Evolutionary conservation across 805 yeast genomes (phyloP).

Genomic region (Ogataea ganodermae): DNA sequence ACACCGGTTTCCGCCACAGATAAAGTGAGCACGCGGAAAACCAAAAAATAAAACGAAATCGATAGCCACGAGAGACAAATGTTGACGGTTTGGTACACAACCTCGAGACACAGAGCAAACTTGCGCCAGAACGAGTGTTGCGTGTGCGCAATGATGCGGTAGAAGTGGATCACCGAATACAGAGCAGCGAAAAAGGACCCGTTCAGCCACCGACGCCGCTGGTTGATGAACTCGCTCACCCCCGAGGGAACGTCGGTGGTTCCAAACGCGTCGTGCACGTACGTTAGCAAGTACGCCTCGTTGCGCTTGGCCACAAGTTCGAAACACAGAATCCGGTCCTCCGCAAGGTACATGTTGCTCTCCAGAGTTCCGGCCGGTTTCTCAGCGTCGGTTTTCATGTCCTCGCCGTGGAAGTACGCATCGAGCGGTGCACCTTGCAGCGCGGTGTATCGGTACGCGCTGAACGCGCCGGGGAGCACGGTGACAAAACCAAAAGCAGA

Average conservation of each 20-base stretch:
- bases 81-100: slow-evolving; percentile 71
- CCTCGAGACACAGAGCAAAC: slow-evolving; percentile 70
- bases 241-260: slow-evolving; percentile 94
- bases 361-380: slow-evolving; percentile 82
- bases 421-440: slow-evolving; percentile 77
- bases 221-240: slow-evolving; percentile 84
- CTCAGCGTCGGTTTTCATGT: slow-evolving; percentile 55
- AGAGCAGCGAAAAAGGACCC: slow-evolving; percentile 95
- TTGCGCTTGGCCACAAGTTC: slow-evolving; percentile 83
- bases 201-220: slow-evolving; percentile 94
- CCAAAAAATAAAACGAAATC: slow-evolving; percentile 82
- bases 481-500: slow-evolving; percentile 90
- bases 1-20: slow-evolving; percentile 56
- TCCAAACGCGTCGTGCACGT: slow-evolving; percentile 85
- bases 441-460: slow-evolving; percentile 87
- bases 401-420: slow-evolving; percentile 93
- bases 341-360: slow-evolving; percentile 95
- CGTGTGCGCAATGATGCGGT: slow-evolving; percentile 65
- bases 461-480: slow-evolving; percentile 94
- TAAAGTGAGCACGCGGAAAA: slow-evolving; percentile 80
- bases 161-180: slow-evolving; percentile 77
- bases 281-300: slow-evolving; percentile 72
- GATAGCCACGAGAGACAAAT: slow-evolving; percentile 88
- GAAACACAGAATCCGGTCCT: slow-evolving; percentile 92
- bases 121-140: slow-evolving; percentile 73